Evolutionary conservation across 2,329 filamentous ascomycete species (phyloP), one percentile per base, ranked within the genome.

Genomic region (Cercospora sp.): DNA sequence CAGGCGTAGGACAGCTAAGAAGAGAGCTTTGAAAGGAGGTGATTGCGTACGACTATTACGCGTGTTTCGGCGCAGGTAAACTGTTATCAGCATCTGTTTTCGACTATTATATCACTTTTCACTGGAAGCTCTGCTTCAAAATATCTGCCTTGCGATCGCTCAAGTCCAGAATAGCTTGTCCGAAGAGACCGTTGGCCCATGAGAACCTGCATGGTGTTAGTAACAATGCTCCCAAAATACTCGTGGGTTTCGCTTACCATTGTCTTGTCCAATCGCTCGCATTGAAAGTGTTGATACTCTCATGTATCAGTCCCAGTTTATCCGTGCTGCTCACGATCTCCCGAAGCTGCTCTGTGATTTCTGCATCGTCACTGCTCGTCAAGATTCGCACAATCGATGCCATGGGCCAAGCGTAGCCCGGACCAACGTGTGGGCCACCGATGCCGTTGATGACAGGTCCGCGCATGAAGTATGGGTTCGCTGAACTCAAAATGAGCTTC

Each of bases 271-370:
- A 85, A 67, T 81, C 76, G 16, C 72, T 79, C 33, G 74, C 73
- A 69, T 85, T 81, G 70, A 80, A 84, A n/a, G 78, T 79, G 69
- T 83, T 83, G 69, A 85, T 80, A 66, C 82, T 85, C 76, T 85
- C 83, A 68, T 86, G 84, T 20, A 85, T 82, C 73, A 85, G 70
- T 0, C 84, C 84, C 30, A 84, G 73, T 4, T 82, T 80, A 72
- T 80, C 82, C 5, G 83, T 85, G 53, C 78, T 83, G 66, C 79
- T 80, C 28, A 86, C 74, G 65, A 85, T 79, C 74, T 81, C 77
- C 68, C 75, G 74, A 68, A 86, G 68, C 72, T 83, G 79, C 13
- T 75, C 77, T 6, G 75, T 77, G 65, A 85, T 84, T 75, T 85
- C 84, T 0, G 74, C 76, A 63, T 83, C 82, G 64, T 85, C 78